These are phyloP conservation scores for Encephalitozoon hellem DNA, from an alignment of 371 early-diverging fungal genomes.

Conservation along the genomic window DNA sequence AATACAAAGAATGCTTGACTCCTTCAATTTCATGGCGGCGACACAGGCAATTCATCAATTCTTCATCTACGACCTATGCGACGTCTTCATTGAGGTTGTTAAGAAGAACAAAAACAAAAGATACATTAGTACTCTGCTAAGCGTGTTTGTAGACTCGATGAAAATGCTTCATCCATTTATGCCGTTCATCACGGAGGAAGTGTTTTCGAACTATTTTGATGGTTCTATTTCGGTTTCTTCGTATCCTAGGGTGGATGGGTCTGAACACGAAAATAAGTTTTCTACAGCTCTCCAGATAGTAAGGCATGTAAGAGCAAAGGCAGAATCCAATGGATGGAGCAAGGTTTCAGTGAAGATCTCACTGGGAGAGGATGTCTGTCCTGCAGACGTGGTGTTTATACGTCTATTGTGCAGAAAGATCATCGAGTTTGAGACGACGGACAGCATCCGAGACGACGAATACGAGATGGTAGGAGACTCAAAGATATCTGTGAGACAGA, in stretches of 20 bases:
- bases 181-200: constrained; percentile 97
- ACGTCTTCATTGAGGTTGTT: constrained; percentile 76
- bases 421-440: background rate
- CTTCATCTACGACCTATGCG: constrained; percentile 91
- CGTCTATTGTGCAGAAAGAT: background rate
- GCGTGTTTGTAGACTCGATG: constrained; percentile 78
- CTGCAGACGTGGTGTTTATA: background rate
- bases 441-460: too few relatives aligned
- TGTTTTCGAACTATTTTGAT: constrained; percentile 63
- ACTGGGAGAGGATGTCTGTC: background rate
- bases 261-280: background rate
- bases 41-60: constrained; percentile 78
- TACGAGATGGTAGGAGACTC: background rate
- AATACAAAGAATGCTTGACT: constrained; percentile 67
- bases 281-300: background rate
- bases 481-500: background rate
- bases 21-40: constrained; percentile 85
- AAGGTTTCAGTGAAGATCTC: background rate
- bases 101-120: constrained; percentile 55
- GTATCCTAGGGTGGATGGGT: background rate
- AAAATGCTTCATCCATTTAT: constrained; percentile 90
- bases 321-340: background rate
- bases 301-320: background rate
- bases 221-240: background rate
- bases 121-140: constrained; percentile 61